Conservation (phyloP, 305 asterid genomes). For the Plantago coronopus region DNA sequence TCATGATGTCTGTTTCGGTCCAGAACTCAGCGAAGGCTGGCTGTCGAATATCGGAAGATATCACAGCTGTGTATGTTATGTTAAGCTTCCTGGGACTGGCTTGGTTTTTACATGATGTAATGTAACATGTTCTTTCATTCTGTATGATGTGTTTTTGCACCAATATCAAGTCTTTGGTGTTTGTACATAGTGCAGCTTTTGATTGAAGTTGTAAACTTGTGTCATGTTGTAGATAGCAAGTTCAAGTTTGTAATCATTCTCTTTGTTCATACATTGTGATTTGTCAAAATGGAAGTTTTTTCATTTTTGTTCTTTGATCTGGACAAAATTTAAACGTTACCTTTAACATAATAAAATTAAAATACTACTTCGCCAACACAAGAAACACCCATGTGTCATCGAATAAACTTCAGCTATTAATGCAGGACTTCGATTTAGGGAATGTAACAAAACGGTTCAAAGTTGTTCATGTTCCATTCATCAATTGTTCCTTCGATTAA, state of each 20-base stretch:
- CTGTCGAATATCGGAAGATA: slow-evolving; percentile 12
- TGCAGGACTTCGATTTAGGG: no score
- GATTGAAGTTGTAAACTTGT: background rate
- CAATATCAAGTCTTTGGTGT: slow-evolving; percentile 27
- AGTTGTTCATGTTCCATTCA: no score
- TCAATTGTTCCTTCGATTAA: no score
- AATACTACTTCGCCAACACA: no score
- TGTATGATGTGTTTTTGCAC: slow-evolving; percentile 19
- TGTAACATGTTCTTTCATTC: slow-evolving; percentile 21
- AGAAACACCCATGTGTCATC: no score
- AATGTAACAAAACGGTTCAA: no score
- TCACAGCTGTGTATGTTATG: slow-evolving; percentile 17
- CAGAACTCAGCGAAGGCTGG: slow-evolving; percentile 33
- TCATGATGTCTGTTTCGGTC: slow-evolving; percentile 1
- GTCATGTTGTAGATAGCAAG: slow-evolving; percentile 14
- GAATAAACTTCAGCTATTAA: no score
- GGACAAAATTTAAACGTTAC: no score
- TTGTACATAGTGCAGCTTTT: slow-evolving; percentile 18
- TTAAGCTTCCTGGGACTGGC: slow-evolving; percentile 35
- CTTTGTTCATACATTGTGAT: background rate
- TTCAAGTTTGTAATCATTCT: background rate
- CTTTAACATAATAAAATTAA: no score
- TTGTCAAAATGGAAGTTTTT: no score
- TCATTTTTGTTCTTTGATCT: no score
- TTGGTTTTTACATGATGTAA: slow-evolving; percentile 6